A percentile compares a stretch with the other conserved stretches of the same genome.
phyloP scores from a whole-genome alignment of 306 rosid genomes.

The Lablab purpureus region DNA sequence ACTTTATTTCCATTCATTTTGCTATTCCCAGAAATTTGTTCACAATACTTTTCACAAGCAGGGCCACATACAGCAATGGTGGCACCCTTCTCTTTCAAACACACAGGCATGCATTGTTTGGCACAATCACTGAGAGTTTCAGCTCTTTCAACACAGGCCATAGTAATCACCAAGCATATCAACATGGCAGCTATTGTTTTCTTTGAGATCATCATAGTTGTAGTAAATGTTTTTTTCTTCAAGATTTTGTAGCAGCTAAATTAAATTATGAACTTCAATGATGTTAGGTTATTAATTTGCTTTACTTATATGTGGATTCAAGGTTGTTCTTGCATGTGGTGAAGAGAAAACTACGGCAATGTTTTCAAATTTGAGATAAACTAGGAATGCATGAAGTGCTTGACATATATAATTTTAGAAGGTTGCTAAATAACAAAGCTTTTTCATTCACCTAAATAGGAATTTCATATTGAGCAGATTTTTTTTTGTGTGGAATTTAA shows the following conservation, averaged over 20 bases:
- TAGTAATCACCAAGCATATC: constrained; percentile 41
- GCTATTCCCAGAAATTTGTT: neutral
- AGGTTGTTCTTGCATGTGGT: neutral
- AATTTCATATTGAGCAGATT: neutral
- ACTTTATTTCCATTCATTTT: neutral
- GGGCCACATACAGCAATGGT: constrained; percentile 40
- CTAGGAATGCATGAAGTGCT: neutral
- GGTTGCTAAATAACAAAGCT: too few relatives aligned
- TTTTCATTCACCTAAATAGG: neutral
- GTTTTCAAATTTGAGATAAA: neutral
- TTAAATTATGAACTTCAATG: neutral
- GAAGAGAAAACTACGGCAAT: constrained; percentile 35
- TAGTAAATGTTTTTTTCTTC: neutral
- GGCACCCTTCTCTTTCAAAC: constrained; percentile 55
- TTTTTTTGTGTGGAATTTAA: too few relatives aligned
- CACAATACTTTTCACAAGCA: constrained; percentile 52
- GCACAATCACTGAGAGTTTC: constrained; percentile 51
- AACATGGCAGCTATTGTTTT: constrained; percentile 34
- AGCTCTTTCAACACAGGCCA: constrained; percentile 15
- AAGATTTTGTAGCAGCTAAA: neutral
- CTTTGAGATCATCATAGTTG: constrained; percentile 30
- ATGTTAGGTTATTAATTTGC: neutral
- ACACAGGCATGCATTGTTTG: constrained; percentile 63
- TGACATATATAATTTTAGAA: too few relatives aligned
- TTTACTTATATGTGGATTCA: constrained; percentile 9